Base-by-base conservation (phyloP, 2,329 filamentous ascomycete genomes). In the Nothophaeocryptopus gaeumannii region DNA sequence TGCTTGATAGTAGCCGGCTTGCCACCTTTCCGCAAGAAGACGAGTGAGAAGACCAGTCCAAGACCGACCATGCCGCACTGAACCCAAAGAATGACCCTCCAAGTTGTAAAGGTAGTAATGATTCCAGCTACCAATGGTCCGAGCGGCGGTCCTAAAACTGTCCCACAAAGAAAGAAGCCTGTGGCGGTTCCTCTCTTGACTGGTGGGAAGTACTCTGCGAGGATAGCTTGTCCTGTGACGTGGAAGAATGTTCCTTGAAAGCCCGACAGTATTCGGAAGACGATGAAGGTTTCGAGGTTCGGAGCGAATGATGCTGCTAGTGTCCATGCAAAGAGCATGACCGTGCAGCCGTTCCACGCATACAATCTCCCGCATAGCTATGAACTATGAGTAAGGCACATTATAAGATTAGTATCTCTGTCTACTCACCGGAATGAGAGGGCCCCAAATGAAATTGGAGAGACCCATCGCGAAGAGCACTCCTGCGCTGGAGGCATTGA, bases 11-110 rank as follows among this genome's bases (percentile, higher is more conserved):
- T 53, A 5, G 56, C 49, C 9, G 41, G 16, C 79, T 79, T 12
- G 73, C 70, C 2, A 87, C 72, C 41, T 86, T 82, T 11, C 76
- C 70, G 16, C 10, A 88, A 75, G 8, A 87, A 70, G 55, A 87
- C 79, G 53, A 81, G 78, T 11, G 85, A 77, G 0, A 84, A 76
- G 0, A 82, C 13, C 0, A 77, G 72, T 0, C 79, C 83, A 0
- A 78, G 61, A 1, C 78, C 83, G 0, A 81, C 81, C 13, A 88
- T 74, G 0, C 78, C 84, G 0, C 81, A 80, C 63, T 89, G 85
- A 0, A 89, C 72, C 82, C 85, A 89, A 68, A 89, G 88, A 39
- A 89, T 87, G 26, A 80, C 79, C n/a, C 85, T 76, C 86, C 86
- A 91, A 2, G 77, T 80, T 5, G 77, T 75, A 66, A 82, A 88